Base-by-base conservation (phyloP, 2,329 filamentous ascomycete species). In the Scolecobasidium constrictum region DNA sequence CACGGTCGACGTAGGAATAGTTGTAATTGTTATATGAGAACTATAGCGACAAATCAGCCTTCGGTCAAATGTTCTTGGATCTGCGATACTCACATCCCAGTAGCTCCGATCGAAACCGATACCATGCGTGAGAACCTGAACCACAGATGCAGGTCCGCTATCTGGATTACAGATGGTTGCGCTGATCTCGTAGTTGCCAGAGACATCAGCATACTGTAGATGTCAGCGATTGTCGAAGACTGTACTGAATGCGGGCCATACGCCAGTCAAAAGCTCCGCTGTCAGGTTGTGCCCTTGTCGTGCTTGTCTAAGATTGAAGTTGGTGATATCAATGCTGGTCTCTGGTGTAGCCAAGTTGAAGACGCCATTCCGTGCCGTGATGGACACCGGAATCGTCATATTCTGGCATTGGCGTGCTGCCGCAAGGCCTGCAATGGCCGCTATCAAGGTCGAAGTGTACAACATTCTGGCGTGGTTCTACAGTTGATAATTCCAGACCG, bases 21-120 rank as follows among this genome's bases (percentile, higher is more conserved):
- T 78, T 75, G 63, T 67, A 71, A 51, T 69, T 61, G 53, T 75
- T 67, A 59, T 64, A 72, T 1, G 73, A 56, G 9, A 73, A 56
- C n/a, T n/a, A n/a, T 53, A 82, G 75, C 77, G 77, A 82, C 62
- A 81, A 82, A 35, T 65, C n/a, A n/a, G n/a, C n/a, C n/a, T n/a
- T n/a, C n/a, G n/a, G n/a, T n/a, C n/a, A n/a, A n/a, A n/a, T n/a
- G n/a, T n/a, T n/a, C n/a, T n/a, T n/a, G n/a, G n/a, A n/a, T n/a
- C n/a, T n/a, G n/a, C n/a, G n/a, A n/a, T n/a, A n/a, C n/a, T n/a
- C n/a, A n/a, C n/a, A 51, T 52, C 37, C 37, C 37, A 39, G 45
- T 53, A 68, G 55, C 57, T 61, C 47, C 71, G 69, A 50, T 73
- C 69, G 47, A 74, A 75, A 7, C 68, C 71, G 49, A 74, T 66